Evolutionary conservation across 441 rosid genomes (phyloP).

Genomic region (Bruguiera hainesii): DNA sequence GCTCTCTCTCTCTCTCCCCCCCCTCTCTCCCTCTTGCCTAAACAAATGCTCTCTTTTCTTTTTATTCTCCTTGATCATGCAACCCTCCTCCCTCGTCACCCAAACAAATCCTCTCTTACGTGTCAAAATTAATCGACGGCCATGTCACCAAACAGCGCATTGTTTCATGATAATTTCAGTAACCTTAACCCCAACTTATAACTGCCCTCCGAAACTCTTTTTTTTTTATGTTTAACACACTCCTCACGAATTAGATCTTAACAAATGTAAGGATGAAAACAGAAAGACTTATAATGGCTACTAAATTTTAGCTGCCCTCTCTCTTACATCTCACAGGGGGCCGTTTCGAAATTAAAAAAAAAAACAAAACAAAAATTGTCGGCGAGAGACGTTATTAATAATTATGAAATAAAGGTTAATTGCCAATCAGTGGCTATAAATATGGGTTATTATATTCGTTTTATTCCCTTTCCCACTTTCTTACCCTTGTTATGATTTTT

Average conservation of each 20-base stretch:
- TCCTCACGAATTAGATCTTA: slow-evolving; percentile 12
- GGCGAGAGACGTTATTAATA: slow-evolving; percentile 60
- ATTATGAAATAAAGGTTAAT: slow-evolving; percentile 24
- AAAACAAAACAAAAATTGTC: slow-evolving; percentile 35
- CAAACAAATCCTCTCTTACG: background rate
- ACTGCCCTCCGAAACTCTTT: background rate
- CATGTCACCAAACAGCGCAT: background rate
- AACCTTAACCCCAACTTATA: background rate
- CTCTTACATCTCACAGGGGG: background rate
- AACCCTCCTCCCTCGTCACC: background rate
- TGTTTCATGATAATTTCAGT: background rate
- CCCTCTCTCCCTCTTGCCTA: background rate
- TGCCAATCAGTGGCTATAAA: slow-evolving; percentile 27
- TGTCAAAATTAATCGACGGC: background rate
- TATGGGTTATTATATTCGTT: slow-evolving; percentile 11
- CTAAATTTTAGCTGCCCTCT: slow-evolving; percentile 4
- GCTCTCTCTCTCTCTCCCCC: background rate
- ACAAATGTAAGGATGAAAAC: slow-evolving; percentile 5
- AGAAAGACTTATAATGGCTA: background rate
- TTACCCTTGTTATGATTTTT: background rate
- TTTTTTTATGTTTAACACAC: background rate
- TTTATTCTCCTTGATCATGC: background rate
- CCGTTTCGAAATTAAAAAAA: slow-evolving; percentile 8
- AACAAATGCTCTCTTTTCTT: background rate
- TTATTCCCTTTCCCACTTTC: slow-evolving; percentile 4